Conservation (phyloP, 805 yeast species). For the Metschnikowia drakensbergensis region DNA sequence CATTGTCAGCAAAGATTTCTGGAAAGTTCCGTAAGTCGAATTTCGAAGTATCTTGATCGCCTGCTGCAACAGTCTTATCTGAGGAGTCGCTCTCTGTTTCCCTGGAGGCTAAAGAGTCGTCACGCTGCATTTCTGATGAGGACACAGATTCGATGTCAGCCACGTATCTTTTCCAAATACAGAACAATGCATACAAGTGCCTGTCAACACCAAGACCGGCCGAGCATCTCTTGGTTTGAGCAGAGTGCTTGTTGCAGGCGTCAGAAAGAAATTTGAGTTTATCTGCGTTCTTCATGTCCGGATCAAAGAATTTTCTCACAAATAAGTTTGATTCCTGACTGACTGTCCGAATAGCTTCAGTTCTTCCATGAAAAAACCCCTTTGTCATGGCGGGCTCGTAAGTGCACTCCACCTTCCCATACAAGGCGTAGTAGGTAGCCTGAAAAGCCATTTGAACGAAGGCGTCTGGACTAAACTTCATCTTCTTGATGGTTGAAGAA, state of each 20-base stretch:
- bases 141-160: slow-evolving; percentile 20
- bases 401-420: slow-evolving; percentile 90
- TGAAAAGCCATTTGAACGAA: slow-evolving; percentile 92
- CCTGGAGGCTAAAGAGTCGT: slow-evolving; percentile 9
- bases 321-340: slow-evolving; percentile 74
- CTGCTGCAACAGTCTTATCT: slow-evolving; percentile 29
- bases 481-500: slow-evolving; percentile 69
- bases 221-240: slow-evolving; percentile 64
- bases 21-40: slow-evolving; percentile 47
- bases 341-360: slow-evolving; percentile 88
- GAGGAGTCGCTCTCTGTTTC: slow-evolving; percentile 21
- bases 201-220: slow-evolving; percentile 89
- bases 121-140: slow-evolving; percentile 7
- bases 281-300: slow-evolving; percentile 50
- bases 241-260: slow-evolving; percentile 70
- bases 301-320: slow-evolving; percentile 80
- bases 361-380: slow-evolving; percentile 80
- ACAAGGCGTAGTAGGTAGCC: slow-evolving; percentile 85
- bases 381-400: slow-evolving; percentile 98
- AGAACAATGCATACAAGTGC: slow-evolving; percentile 80
- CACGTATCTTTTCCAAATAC: slow-evolving; percentile 75
- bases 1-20: slow-evolving; percentile 72
- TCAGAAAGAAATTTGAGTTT: slow-evolving; percentile 57
- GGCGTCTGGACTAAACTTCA: slow-evolving; percentile 92
- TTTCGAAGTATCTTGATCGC: slow-evolving; percentile 15